Evolutionary conservation across 768 basidiomycete species (phyloP), one percentile per base, ranked within the genome.

Genomic region (Suillus alpinus): DNA sequence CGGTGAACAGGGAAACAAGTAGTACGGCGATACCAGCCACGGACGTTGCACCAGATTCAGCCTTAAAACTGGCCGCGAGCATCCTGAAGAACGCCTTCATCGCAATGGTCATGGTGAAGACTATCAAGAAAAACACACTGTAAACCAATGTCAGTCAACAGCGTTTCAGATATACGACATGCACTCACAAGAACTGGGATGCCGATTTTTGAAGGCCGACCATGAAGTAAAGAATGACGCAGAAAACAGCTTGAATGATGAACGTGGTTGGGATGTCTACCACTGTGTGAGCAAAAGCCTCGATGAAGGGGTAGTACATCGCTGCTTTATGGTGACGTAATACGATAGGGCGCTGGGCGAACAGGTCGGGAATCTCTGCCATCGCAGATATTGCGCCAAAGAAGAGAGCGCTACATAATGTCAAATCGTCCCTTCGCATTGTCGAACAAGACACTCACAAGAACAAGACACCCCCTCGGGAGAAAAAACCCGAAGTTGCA

Each of bases 41-140:
- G 3, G 75, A 68, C 47, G 73, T 59, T 9, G 88, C 87, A 0
- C 82, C 79, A 0, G 86, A 80, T 46, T 83, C 81, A 18, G 75
- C 72, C 40, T 76, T 75, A 66, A 86, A 85, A 14, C 76, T 76
- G 0, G 87, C 84, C 1, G 87, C 85, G 32, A 89, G 66, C 0
- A 76, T 77, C 43, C 92, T 80, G 81, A 91, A 94, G 80, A 85
- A 92, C 0, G 83, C 81, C 68, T 86, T 88, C 85, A 93, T 88
- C 7, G 84, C 76, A 36, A 91, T 56, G 26, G 85, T 80, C 65
- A 85, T 78, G 4, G 77, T 71, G 57, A 84, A 78, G 6, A 82
- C 60, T 65, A 85, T 80, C 34, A 91, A 70, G 68, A 82, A 78
- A 69, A 80, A 86, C 6, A 80, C 82, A 72, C 87, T 87, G 77